These are phyloP conservation scores for Pichia sp. DNA, from an alignment of 1,139 yeast genomes.

Conservation along the genomic window DNA sequence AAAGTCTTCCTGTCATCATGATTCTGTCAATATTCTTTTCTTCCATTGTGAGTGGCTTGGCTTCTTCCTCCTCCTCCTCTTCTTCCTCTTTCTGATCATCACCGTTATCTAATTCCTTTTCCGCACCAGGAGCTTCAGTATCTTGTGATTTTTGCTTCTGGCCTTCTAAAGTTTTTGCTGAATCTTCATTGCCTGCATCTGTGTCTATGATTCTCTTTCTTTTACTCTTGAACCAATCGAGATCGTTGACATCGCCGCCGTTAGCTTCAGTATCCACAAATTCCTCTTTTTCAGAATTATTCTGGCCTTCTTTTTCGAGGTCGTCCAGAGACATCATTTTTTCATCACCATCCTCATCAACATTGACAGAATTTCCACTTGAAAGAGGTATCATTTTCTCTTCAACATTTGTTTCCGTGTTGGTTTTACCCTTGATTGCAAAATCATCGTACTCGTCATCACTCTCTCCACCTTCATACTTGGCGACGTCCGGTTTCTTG, in stretches of 20 bases:
- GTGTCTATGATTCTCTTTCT: constrained; percentile 55
- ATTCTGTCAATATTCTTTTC: constrained; percentile 47
- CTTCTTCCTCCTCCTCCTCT: constrained; percentile 12
- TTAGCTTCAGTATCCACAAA: constrained; percentile 17
- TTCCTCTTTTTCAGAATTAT: constrained; percentile 29
- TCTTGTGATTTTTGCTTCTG: constrained; percentile 6
- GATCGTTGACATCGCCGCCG: constrained; percentile 54
- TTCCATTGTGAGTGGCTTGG: constrained; percentile 32
- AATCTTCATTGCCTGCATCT: constrained; percentile 18
- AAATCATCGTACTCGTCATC: constrained; percentile 65
- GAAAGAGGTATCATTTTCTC: constrained; percentile 18
- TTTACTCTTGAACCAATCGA: constrained; percentile 82
- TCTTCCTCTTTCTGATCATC: constrained; percentile 6
- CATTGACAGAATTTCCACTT: neutral
- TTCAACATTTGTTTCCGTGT: constrained; percentile 39
- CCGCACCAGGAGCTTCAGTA: constrained; percentile 13
- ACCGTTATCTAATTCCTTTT: constrained; percentile 12
- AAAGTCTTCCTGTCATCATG: constrained; percentile 69
- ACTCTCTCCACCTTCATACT: constrained; percentile 33
- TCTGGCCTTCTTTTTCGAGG: constrained; percentile 33
- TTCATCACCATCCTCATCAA: constrained; percentile 42
- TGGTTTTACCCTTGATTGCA: constrained; percentile 31
- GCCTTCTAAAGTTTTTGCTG: no score
- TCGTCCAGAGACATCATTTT: neutral
- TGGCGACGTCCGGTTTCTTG: constrained; percentile 29